These are phyloP conservation scores for Pythium aquatile DNA, from an alignment of 352 stramenopile genomes.

Conservation along the genomic window DNA sequence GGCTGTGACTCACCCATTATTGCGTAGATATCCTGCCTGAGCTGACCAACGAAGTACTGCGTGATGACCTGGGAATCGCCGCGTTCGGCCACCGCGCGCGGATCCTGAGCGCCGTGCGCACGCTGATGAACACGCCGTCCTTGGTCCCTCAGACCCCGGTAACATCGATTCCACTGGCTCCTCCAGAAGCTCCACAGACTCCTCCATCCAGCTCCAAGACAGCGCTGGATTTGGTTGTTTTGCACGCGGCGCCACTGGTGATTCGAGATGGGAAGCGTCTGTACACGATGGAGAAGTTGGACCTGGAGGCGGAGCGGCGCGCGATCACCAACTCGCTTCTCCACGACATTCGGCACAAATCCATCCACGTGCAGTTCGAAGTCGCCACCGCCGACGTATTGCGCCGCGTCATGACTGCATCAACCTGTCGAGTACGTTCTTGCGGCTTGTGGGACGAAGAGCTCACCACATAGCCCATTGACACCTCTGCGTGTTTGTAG, in stretches of 20 bases:
- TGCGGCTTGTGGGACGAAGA: not conserved
- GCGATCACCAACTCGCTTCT: slow-evolving; percentile 70
- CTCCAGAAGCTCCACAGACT: slow-evolving; percentile 5
- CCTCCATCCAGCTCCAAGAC: slow-evolving; percentile 36
- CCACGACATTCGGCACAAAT: slow-evolving; percentile 67
- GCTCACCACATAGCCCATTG: not conserved
- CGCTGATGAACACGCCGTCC: slow-evolving; percentile 26
- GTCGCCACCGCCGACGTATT: slow-evolving; percentile 75
- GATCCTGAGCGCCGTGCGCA: slow-evolving; percentile 51
- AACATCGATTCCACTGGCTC: not conserved
- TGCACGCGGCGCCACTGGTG: slow-evolving; percentile 76
- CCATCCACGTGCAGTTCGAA: slow-evolving; percentile 76
- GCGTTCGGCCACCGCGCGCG: slow-evolving; percentile 62
- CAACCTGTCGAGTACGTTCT: slow-evolving; percentile 39
- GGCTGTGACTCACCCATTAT: not conserved
- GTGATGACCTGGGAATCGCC: slow-evolving; percentile 58
- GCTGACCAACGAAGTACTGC: slow-evolving; percentile 57
- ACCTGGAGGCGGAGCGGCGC: slow-evolving; percentile 64
- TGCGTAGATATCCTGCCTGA: slow-evolving; percentile 53
- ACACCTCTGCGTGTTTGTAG: slow-evolving; percentile 3
- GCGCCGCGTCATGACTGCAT: slow-evolving; percentile 74
- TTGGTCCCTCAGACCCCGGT: not conserved
- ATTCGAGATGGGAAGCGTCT: slow-evolving; percentile 66
- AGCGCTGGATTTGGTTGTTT: slow-evolving; percentile 69
- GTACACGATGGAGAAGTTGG: slow-evolving; percentile 82